Evolutionary conservation across 345 rosid species (phyloP), one percentile per base, ranked within the genome.

Genomic region (Odontarrhena argentea): DNA sequence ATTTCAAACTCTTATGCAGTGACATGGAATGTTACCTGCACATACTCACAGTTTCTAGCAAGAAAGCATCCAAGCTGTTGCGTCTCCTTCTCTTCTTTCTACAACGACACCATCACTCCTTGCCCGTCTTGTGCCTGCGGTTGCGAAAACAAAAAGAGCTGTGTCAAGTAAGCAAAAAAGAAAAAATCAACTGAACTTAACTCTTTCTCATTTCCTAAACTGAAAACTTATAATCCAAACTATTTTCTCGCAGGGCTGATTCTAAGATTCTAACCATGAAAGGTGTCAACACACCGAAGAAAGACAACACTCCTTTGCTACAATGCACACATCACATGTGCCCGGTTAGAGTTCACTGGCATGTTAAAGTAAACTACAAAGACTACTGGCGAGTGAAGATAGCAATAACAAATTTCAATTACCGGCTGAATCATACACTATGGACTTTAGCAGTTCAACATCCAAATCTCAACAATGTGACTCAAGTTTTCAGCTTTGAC

Each of bases 1-100:
- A 9, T 69, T 35, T 42, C 12, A 55, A 47, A 45, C 59, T 41
- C 41, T 52, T 47, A 6, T 77, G 78, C 86, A 89, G 96, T 92
- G 91, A 87, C 96, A 46, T 89, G 96, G 93, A 92, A 89, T 49
- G 96, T 87, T 40, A 87, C 90, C 35, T 92, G 93, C 88, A 86
- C 96, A 26, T 92, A 86, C 69, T 92, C 98, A 11, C 96, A 92
- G 67, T 86, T 89, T 68, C 81, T 86, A 60, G 92, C 93, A 0
- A 76, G 89, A 52, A 85, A 85, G 63, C 84, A 86, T 63, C 98
- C 96, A 1, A 86, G 57, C 36, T 92, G 98, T 34, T 89, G 98
- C 1, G 92, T 89, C 54, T 89, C 98, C 13, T 79, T 92, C 74
- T 93, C 96, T 12, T 82, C 97, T 69, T 92, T 92, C 84, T 92